These are phyloP conservation scores for Inga oerstediana DNA, from an alignment of 306 rosid genomes.

Conservation along the genomic window DNA sequence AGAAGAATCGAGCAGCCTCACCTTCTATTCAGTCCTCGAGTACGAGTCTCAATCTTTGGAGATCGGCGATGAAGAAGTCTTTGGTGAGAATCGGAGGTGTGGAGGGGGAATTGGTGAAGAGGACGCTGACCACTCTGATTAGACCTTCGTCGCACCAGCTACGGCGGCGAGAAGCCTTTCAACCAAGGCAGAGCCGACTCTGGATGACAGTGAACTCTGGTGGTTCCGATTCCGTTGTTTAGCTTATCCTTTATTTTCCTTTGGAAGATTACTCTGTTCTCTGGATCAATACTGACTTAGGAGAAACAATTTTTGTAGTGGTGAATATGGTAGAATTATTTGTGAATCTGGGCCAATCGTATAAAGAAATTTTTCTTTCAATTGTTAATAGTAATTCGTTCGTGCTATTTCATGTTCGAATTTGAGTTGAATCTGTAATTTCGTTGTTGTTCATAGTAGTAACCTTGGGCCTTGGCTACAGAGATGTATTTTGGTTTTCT, in stretches of 20 bases:
- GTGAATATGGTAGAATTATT: neutral
- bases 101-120: constrained; percentile 56
- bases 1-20: constrained; percentile 30
- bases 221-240: neutral
- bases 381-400: neutral
- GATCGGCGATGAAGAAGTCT: constrained; percentile 79
- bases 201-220: constrained; percentile 36
- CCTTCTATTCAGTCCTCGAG: constrained; percentile 30
- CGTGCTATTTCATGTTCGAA: neutral
- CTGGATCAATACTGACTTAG: neutral
- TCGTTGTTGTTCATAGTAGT: neutral
- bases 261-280: neutral
- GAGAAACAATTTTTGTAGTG: neutral
- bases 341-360: constrained; percentile 4
- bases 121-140: constrained; percentile 48
- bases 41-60: constrained; percentile 43
- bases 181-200: constrained; percentile 59
- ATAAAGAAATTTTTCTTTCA: constrained; percentile 11
- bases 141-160: constrained; percentile 59
- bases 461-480: too few species aligned
- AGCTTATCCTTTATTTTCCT: neutral
- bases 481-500: too few species aligned
- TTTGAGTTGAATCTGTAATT: neutral
- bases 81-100: constrained; percentile 63
- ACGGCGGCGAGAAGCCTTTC: constrained; percentile 61